A percentile compares a stretch with the other conserved stretches of the same genome.
Evolutionary conservation across 2,329 filamentous ascomycete species (phyloP).

Genomic region (Exophiala aquamarina): DNA sequence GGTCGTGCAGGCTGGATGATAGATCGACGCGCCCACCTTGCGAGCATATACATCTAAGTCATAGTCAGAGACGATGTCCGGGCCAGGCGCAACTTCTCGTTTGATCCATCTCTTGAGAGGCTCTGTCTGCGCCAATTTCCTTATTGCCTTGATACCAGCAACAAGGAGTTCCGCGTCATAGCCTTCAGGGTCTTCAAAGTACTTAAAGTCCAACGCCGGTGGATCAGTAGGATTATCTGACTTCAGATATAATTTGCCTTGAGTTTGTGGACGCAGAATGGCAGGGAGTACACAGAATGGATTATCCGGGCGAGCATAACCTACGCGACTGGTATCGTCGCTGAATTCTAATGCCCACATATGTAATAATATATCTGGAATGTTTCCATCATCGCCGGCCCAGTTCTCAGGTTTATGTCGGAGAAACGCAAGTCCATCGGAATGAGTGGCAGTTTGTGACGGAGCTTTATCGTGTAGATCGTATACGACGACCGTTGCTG

Average conservation of each 20-base stretch:
- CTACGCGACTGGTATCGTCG: not conserved
- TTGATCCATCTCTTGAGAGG: not conserved
- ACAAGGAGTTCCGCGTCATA: not conserved
- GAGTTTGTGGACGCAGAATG: slow-evolving; percentile 18
- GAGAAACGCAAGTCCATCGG: not conserved
- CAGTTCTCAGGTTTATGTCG: not conserved
- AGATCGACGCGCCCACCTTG: slow-evolving; percentile 22
- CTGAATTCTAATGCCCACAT: not conserved
- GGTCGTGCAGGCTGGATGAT: slow-evolving; percentile 27
- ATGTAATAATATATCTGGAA: not conserved
- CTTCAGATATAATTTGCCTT: slow-evolving; percentile 21
- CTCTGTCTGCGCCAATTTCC: not conserved
- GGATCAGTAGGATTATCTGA: slow-evolving; percentile 24
- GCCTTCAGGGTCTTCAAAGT: not conserved
- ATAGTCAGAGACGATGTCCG: not conserved
- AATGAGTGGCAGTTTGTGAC: not conserved
- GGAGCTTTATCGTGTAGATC: slow-evolving; percentile 1
- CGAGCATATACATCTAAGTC: slow-evolving; percentile 11
- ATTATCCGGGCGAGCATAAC: not conserved
- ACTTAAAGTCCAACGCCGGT: slow-evolving; percentile 22
- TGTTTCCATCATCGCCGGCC: not conserved
- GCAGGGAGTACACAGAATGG: slow-evolving; percentile 1
- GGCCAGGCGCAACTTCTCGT: not conserved
- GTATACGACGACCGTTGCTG: not conserved
- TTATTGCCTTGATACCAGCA: not conserved